Evolutionary conservation across 2,329 filamentous ascomycete species (phyloP), one percentile per base, ranked within the genome.

Genomic region (Colletotrichum sublineola): DNA sequence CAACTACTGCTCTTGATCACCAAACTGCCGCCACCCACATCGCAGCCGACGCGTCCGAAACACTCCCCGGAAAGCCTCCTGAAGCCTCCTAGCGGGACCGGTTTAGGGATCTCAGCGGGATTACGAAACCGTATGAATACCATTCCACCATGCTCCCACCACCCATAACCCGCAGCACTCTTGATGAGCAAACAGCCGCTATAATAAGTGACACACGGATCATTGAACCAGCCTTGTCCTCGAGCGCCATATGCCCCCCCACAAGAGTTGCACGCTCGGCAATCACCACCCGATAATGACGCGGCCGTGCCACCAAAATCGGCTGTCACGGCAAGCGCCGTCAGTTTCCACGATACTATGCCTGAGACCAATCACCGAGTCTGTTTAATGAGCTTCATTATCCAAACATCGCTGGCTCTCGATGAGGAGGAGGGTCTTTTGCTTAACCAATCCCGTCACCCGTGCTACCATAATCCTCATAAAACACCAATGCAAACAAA

Each of bases 31-130:
- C 36, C 24, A 29, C 18, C 42, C 42, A 46, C 12, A 29, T 36
- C 38, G 48, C 20, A n/a, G 38, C 55, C 31, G 36, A 52, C 46
- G 38, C 60, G 44, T 3, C 53, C 58, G 66, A 72, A 64, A 72
- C 69, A 44, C 55, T 20, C 6, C 55, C 38, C 40, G 9, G n/a
- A 15, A 58, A 20, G 36, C 57, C 48, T 61, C 63, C 65, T 63
- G 69, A 53, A 20, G 29, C 65, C 31, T 48, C 29, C 24, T 69
- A 53, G 65, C 63, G 60, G 60, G 60, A 55, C 69, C 40, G 57
- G 69, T 72, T 72, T 64, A 61, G 69, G 38, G 60, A 69, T n/a
- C 69, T 57, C 15, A 14, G 69, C 40, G 20, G 53, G 18, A 11
- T 61, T 40, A 42, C 38, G 53, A 24, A 56, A 33, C 55, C 53